Base-by-base conservation (phyloP, 1,284 basidiomycete species). In the Puccinia coronata region DNA sequence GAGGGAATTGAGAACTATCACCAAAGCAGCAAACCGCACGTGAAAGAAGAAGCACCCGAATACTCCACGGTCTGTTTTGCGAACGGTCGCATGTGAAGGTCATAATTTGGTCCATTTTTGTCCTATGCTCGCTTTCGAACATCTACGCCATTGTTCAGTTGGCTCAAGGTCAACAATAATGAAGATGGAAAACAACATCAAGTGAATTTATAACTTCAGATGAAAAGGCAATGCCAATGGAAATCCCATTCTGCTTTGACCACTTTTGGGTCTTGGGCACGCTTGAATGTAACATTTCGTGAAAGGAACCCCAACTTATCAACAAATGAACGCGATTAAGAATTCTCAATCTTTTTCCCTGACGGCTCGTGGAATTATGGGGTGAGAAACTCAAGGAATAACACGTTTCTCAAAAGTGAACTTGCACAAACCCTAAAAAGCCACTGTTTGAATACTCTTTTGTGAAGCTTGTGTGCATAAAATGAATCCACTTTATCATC, bases 131-230 rank as follows among this genome's bases (percentile, higher is more conserved):
- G 28, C 61, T 57, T 43, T 71, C 79, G n/a, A 81, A 81, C 72
- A 34, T 57, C 18, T 81, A 81, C 69, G 79, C 69, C 41, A 74
- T 81, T 31, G 39, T 81, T 39, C 79, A 81, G 57, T 67, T 81
- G 39, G 49, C 59, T 41, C 53, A 51, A 43, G 61, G 71, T 72
- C 67, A 51, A 12, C 43, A 70, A 70, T 70, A n/a, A n/a, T n/a
- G n/a, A n/a, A n/a, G n/a, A n/a, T n/a, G n/a, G n/a, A n/a, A n/a
- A n/a, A n/a, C n/a, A n/a, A n/a, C n/a, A n/a, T n/a, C n/a, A n/a
- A n/a, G n/a, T n/a, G n/a, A n/a, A n/a, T n/a, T n/a, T n/a, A 59
- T 34, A 12, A 11, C 57, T 59, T 14, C 12, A 34, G 57, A 59
- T 16, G 57, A 31, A 59, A 16, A 18, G 9, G 28, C 11, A 12